These are phyloP conservation scores for Dactylellina cionopaga DNA, from an alignment of 2,329 filamentous ascomycete genomes.

Conservation along the genomic window DNA sequence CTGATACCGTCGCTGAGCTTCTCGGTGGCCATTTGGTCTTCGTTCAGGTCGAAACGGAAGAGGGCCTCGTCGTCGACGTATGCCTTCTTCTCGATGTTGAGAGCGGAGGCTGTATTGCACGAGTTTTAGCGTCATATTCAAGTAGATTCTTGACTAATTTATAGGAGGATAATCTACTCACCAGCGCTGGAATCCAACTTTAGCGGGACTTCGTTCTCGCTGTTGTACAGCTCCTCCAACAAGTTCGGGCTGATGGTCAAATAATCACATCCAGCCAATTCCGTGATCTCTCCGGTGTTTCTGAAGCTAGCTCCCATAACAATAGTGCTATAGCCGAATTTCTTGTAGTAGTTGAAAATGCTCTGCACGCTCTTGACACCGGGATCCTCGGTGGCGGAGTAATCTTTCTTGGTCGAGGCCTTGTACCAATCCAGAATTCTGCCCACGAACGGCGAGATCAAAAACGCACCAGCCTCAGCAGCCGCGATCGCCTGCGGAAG, in stretches of 20 bases:
- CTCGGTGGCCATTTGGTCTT: constrained; percentile 99
- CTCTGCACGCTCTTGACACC: constrained; percentile 91
- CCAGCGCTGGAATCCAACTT: constrained; percentile 81
- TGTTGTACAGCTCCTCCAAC: constrained; percentile 93
- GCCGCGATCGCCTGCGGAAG: constrained; percentile 91
- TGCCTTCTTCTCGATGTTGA: constrained; percentile 84
- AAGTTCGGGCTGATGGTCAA: constrained; percentile 97
- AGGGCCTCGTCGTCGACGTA: constrained; percentile 89
- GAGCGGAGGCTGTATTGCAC: constrained; percentile 63
- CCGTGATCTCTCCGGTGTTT: constrained; percentile 94
- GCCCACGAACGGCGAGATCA: constrained; percentile 99
- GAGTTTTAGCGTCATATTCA: neutral
- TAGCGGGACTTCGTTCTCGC: constrained; percentile 80
- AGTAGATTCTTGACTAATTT: neutral
- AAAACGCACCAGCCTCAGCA: constrained; percentile 93
- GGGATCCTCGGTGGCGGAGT: constrained; percentile 87
- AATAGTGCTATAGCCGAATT: constrained; percentile 98
- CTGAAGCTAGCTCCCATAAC: constrained; percentile 99
- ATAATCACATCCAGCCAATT: constrained; percentile 98
- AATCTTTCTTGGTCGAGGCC: constrained; percentile 92
- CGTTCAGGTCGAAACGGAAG: constrained; percentile 99
- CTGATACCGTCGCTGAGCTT: constrained; percentile 99
- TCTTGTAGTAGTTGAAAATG: constrained; percentile 99
- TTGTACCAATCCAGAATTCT: constrained; percentile 99
- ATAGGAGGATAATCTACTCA: constrained; percentile 1